Conservation (phyloP, 2,329 filamentous ascomycete genomes). For the Sphaerostilbella broomeana region DNA sequence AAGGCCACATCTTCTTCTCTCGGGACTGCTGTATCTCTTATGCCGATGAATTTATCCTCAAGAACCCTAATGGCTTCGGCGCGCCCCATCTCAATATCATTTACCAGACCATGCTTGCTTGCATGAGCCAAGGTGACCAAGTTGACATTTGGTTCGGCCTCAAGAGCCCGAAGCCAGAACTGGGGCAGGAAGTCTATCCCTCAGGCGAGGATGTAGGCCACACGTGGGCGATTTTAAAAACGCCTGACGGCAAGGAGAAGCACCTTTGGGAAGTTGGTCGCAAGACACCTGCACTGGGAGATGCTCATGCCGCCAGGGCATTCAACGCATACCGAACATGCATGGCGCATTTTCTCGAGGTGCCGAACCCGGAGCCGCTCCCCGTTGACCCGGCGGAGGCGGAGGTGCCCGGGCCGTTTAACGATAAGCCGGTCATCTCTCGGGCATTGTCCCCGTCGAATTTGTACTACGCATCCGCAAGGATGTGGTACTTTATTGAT, state of each 20-base stretch:
- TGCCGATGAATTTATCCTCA: slow-evolving; percentile 15
- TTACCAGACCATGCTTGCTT: slow-evolving; percentile 13
- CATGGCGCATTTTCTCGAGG: slow-evolving; percentile 9
- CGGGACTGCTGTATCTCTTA: slow-evolving; percentile 12
- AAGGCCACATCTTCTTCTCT: slow-evolving; percentile 15
- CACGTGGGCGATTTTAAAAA: slow-evolving; percentile 14
- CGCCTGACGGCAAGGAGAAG: slow-evolving; percentile 10
- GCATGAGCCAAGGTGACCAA: slow-evolving; percentile 14
- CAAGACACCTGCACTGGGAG: slow-evolving; percentile 11
- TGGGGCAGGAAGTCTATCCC: slow-evolving; percentile 5
- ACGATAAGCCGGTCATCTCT: slow-evolving; percentile 14
- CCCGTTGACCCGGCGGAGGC: slow-evolving; percentile 1
- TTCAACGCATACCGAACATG: slow-evolving; percentile 16
- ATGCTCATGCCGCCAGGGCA: slow-evolving; percentile 13
- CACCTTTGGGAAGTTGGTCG: slow-evolving; percentile 16
- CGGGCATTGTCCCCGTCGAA: slow-evolving; percentile 16
- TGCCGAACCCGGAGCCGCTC: slow-evolving; percentile 1
- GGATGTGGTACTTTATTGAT: slow-evolving; percentile 20
- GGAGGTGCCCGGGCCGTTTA: slow-evolving; percentile 5
- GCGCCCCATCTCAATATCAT: slow-evolving; percentile 1
- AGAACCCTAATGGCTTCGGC: slow-evolving; percentile 7
- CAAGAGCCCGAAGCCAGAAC: slow-evolving; percentile 6
- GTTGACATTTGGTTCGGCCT: slow-evolving; percentile 17
- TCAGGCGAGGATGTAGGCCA: slow-evolving; percentile 14
- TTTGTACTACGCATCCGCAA: slow-evolving; percentile 14